Evolutionary conservation across 225 moss, liverwort and hornwort species (phyloP).

Genomic region (Marchantia paleacea): DNA sequence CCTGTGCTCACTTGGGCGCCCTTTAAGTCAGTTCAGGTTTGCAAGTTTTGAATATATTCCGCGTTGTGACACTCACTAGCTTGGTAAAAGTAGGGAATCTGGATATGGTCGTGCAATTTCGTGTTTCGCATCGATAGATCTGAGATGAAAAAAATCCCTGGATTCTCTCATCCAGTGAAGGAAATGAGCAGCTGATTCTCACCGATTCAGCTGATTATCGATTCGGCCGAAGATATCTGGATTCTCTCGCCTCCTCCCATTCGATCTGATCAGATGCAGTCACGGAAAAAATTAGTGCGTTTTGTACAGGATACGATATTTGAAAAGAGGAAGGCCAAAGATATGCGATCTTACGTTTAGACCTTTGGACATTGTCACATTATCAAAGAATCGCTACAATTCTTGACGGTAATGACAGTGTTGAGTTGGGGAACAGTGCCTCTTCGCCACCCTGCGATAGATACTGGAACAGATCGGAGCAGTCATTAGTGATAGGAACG

Average conservation of each 20-base stretch:
- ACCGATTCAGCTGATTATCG: background rate
- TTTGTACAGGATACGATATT: conserved; percentile 1
- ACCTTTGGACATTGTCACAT: background rate
- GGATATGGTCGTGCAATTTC: conserved; percentile 5
- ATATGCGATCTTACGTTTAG: background rate
- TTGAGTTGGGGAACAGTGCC: background rate
- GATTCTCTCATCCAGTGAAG: background rate
- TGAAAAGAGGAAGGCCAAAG: conserved; percentile 5
- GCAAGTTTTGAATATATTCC: background rate
- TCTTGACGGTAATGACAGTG: background rate
- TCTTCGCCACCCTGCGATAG: background rate
- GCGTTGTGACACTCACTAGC: background rate
- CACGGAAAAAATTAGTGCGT: conserved; percentile 1
- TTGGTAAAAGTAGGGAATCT: background rate
- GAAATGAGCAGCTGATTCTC: conserved; percentile 1
- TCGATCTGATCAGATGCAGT: conserved; percentile 12
- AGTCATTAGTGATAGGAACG: background rate
- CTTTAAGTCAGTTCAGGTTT: background rate
- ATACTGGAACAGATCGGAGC: background rate
- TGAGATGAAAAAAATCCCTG: background rate
- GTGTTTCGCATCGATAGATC: background rate
- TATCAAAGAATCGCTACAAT: background rate
- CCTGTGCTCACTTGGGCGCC: background rate
- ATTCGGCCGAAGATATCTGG: background rate
- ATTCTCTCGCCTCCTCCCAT: background rate